Conservation (phyloP, 169 alveolate species). For the Eimeria sp. region DNA sequence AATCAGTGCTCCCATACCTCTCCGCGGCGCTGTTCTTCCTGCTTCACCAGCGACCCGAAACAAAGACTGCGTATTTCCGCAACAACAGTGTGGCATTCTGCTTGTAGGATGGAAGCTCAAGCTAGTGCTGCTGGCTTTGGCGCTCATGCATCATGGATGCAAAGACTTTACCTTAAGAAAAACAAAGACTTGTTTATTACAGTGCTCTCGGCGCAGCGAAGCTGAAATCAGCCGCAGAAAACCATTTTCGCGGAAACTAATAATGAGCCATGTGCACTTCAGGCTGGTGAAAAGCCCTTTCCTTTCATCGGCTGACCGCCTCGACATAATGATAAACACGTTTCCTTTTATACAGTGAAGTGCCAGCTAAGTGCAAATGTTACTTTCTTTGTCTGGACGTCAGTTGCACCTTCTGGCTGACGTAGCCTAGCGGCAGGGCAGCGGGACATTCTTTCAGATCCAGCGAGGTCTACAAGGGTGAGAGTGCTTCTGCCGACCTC, state of each 20-base stretch:
- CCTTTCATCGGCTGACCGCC: neutral
- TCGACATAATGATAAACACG: neutral
- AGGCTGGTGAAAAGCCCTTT: neutral
- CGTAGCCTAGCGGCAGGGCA: slow-evolving; percentile 72
- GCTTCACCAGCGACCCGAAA: slow-evolving; percentile 64
- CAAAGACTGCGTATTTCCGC: slow-evolving; percentile 40
- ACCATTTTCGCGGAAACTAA: neutral
- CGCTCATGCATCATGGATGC: neutral
- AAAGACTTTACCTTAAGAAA: slow-evolving; percentile 40
- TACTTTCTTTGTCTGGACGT: slow-evolving; percentile 42
- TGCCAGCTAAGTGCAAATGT: neutral
- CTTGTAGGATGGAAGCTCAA: neutral
- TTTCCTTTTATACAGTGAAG: neutral
- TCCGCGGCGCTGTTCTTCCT: slow-evolving; percentile 56
- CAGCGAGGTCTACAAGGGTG: slow-evolving; percentile 68
- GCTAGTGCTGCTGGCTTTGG: neutral
- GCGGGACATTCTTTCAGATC: slow-evolving; percentile 59
- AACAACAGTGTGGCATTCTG: neutral
- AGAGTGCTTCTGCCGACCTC: slow-evolving; percentile 63
- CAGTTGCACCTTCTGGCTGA: slow-evolving; percentile 78
- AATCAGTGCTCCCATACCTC: slow-evolving; percentile 14
- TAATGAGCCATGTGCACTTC: neutral
- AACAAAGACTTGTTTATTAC: slow-evolving; percentile 63
- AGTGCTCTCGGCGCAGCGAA: slow-evolving; percentile 68
- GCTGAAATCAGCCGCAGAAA: slow-evolving; percentile 30